These are phyloP conservation scores for Termitomyces sp. DNA, from an alignment of 768 basidiomycete species.

Conservation along the genomic window DNA sequence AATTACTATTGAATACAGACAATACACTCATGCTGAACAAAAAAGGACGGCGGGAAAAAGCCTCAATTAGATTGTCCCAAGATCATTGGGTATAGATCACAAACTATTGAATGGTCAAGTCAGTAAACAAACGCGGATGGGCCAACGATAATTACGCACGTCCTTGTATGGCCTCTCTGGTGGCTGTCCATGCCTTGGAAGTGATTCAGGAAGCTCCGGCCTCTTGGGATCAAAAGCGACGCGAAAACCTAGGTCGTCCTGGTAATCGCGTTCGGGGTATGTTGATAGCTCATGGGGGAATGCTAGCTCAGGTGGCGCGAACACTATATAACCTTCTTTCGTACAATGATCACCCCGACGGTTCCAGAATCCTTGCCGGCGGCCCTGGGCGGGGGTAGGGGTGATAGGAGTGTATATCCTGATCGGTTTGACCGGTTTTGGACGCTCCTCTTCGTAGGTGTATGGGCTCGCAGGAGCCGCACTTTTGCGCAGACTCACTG, in stretches of 20 bases:
- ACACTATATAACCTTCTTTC: slow-evolving; percentile 53
- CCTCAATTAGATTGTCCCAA: background rate
- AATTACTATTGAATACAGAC: background rate
- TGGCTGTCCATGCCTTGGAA: slow-evolving; percentile 30
- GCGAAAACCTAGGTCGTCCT: slow-evolving; percentile 46
- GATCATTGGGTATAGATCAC: background rate
- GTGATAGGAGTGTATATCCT: slow-evolving; percentile 12
- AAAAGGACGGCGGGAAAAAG: background rate
- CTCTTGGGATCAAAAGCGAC: slow-evolving; percentile 37
- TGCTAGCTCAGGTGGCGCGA: slow-evolving; percentile 52
- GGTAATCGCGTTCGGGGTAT: slow-evolving; percentile 56
- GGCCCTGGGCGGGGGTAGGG: slow-evolving; percentile 23
- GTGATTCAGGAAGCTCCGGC: slow-evolving; percentile 58
- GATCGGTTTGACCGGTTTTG: slow-evolving; percentile 8
- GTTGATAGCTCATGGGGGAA: slow-evolving; percentile 58
- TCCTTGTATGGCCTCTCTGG: background rate
- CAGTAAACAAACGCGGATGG: no score
- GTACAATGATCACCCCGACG: slow-evolving; percentile 72
- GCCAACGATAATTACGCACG: background rate
- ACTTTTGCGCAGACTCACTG: background rate
- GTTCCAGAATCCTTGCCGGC: slow-evolving; percentile 64
- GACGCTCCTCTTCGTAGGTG: slow-evolving; percentile 12
- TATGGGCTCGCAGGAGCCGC: slow-evolving; percentile 6
- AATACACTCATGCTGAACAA: background rate
- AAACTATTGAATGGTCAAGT: background rate